These are phyloP conservation scores for Eimeria brunetti DNA, from an alignment of 169 alveolate genomes.

Conservation along the genomic window DNA sequence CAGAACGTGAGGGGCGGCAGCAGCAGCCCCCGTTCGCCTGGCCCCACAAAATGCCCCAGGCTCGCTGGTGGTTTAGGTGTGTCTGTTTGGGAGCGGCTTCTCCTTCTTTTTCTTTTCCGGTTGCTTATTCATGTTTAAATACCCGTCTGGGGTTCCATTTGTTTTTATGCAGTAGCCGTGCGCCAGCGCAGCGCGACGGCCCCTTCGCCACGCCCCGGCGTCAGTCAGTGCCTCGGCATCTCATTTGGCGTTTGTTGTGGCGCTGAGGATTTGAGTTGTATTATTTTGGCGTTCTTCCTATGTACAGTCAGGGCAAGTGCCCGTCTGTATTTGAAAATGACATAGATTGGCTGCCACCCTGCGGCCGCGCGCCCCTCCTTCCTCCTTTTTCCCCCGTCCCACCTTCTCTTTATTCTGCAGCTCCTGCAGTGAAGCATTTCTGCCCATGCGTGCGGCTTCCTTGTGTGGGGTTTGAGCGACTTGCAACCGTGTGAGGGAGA, in stretches of 20 bases:
- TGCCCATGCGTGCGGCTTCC: too few species aligned
- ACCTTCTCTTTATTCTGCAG: neutral
- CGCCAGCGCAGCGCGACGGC: too few species aligned
- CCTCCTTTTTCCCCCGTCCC: neutral
- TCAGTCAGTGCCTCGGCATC: too few species aligned
- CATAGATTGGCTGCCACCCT: neutral
- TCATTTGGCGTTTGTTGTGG: too few species aligned
- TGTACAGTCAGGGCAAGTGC: neutral
- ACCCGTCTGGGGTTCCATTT: neutral
- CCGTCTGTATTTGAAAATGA: neutral
- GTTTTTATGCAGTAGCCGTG: neutral
- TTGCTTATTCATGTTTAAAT: neutral
- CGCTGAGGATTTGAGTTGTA: neutral
- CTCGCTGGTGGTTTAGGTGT: slow-evolving; percentile 13
- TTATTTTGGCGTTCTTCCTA: neutral
- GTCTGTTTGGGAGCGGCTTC: neutral
- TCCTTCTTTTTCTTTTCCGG: neutral
- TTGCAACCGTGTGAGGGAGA: neutral
- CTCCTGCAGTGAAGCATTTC: neutral
- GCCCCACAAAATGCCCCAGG: neutral
- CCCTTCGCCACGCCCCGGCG: too few species aligned
- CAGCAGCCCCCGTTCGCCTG: slow-evolving; percentile 5
- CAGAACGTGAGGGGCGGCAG: neutral
- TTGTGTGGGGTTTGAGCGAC: too few species aligned
- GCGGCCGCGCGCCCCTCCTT: neutral